phyloP scores from a whole-genome alignment of 805 yeast genomes.

The Candida suzukii region DNA sequence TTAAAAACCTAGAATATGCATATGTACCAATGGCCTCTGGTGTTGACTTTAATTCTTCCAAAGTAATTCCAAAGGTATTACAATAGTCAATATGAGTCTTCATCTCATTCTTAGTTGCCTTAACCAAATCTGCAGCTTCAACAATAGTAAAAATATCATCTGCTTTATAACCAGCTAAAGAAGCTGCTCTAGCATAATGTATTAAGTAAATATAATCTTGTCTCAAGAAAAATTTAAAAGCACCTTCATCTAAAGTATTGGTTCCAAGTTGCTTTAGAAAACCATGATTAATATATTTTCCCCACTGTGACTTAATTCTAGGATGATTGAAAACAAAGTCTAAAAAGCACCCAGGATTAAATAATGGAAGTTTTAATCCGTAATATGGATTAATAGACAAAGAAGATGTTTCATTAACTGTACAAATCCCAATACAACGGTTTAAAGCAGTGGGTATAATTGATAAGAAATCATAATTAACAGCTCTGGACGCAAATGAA shows the following conservation, averaged over 20 bases:
- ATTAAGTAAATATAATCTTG: conserved; percentile 62
- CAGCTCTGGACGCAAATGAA: no score
- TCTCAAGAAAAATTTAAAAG: conserved; percentile 35
- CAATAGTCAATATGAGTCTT: conserved; percentile 34
- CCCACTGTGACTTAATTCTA: conserved; percentile 46
- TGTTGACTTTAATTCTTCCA: conserved; percentile 26
- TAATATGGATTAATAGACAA: not conserved
- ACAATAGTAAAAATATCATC: conserved; percentile 44
- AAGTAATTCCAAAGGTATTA: conserved; percentile 21
- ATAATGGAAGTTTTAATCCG: not conserved
- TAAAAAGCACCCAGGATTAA: conserved; percentile 28
- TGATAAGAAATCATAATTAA: no score
- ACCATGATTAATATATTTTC: conserved; percentile 45
- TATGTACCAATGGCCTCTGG: conserved; percentile 33
- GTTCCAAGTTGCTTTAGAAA: conserved; percentile 48
- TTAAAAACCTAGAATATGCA: conserved; percentile 51
- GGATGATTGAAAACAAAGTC: conserved; percentile 52
- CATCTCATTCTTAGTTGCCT: conserved; percentile 45
- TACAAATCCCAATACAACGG: not conserved
- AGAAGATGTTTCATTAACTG: not conserved
- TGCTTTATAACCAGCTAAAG: conserved; percentile 55
- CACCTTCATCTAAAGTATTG: conserved; percentile 39
- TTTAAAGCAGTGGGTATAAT: not conserved
- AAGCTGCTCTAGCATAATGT: conserved; percentile 59
- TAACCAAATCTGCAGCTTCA: conserved; percentile 43